Conservation (phyloP, 2,329 filamentous ascomycete species). For the Ascochyta pisi region DNA sequence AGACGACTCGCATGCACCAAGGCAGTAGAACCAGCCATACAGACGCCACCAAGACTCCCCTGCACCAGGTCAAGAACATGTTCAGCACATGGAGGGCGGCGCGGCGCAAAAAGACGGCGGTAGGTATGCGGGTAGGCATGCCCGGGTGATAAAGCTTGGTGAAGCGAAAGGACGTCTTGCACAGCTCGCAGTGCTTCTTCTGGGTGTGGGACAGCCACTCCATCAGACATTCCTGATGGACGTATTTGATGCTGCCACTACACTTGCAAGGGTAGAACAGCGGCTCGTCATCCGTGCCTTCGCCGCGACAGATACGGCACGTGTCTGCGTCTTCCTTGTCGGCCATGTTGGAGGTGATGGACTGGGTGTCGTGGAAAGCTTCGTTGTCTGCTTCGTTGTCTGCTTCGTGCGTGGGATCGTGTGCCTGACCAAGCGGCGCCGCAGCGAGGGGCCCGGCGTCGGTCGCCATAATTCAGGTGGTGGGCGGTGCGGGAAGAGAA, state of each 20-base stretch:
- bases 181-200: slow-evolving; percentile 99
- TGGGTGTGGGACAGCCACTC: slow-evolving; percentile 98
- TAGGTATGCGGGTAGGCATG: slow-evolving; percentile 86
- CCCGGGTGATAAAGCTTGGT: slow-evolving; percentile 95
- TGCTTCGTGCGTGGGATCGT: slow-evolving; percentile 7
- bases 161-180: slow-evolving; percentile 97
- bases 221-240: slow-evolving; percentile 98
- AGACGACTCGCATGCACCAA: slow-evolving; percentile 88
- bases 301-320: slow-evolving; percentile 96
- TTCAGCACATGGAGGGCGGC: slow-evolving; percentile 74
- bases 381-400: slow-evolving; percentile 11
- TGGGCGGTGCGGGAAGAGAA: neutral
- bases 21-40: slow-evolving; percentile 92
- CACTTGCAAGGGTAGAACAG: slow-evolving; percentile 99
- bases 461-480: slow-evolving; percentile 30
- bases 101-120: slow-evolving; percentile 80
- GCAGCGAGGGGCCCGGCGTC: slow-evolving; percentile 22
- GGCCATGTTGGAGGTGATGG: slow-evolving; percentile 47
- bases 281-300: slow-evolving; percentile 80
- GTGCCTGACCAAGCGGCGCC: slow-evolving; percentile 22
- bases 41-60: slow-evolving; percentile 77
- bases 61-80: slow-evolving; percentile 77
- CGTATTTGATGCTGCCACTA: slow-evolving; percentile 97
- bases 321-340: slow-evolving; percentile 71
- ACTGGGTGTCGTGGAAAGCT: slow-evolving; percentile 30